Base-by-base conservation (phyloP, 495 filamentous ascomycete species). In the Melanomma pulvis-pyrius region DNA sequence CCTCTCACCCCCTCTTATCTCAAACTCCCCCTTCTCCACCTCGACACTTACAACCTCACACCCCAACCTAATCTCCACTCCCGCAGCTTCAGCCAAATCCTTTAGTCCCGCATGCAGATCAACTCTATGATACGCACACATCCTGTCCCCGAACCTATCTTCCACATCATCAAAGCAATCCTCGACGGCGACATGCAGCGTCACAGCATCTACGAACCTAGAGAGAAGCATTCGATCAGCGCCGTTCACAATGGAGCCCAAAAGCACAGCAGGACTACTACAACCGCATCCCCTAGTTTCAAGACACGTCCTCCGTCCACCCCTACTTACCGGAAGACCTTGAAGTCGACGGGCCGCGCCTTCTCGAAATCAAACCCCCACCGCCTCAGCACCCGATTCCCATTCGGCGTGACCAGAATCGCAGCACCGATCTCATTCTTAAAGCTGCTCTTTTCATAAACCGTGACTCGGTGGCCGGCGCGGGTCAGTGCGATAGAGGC, bases 391-490 rank as follows among this genome's bases (percentile, higher is more conserved):
- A 83, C 78, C 17, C 74, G 71, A 22, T 75, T 76, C 2, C 80
- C 82, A 62, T 86, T 85, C 1, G 83, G 83, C 0, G 78, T 76
- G 5, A 82, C 55, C n/a, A 78, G 74, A 54, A 86, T 82, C 21
- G 82, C 83, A 1, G 84, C 84, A 1, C 84, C 84, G 7, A 83
- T 76, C 65, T 86, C 83, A 39, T 76, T 82, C n/a, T 79, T 71
- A 70, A 86, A 83, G 3, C 22, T 65, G 0, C 79, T 82, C 24
- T 80, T 82, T 64, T 87, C 84, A 53, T 80, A 76, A 26, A 87
- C 79, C 58, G 82, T 29, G 21, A 68, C 65, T 2, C 29, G 1
- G 30, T 68, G 65, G 26, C 74, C 72, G 21, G 72, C 70, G 39
- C 68, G 70, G 15, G 55, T 59, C 9, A 75, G 59, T 0, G 72